Conservation (phyloP, 257 asterid genomes). For the Primulina huaijiensis region DNA sequence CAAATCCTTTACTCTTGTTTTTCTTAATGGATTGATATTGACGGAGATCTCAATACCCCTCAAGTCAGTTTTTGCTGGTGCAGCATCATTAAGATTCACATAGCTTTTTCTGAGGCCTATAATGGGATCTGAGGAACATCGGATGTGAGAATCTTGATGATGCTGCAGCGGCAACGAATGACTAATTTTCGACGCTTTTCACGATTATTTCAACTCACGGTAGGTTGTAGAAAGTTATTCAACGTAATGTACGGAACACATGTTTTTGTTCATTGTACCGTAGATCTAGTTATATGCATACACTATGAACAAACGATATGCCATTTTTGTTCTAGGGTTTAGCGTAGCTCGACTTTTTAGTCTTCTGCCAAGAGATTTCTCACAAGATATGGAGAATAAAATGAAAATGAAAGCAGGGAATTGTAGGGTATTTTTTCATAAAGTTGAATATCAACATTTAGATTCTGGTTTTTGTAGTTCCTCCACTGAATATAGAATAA, state of each 20-base stretch:
- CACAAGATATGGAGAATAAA: too few species aligned
- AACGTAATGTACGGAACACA: not conserved
- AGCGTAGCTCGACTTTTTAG: not conserved
- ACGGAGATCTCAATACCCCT: conserved; percentile 22
- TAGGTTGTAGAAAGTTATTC: too few species aligned
- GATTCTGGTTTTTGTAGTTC: not conserved
- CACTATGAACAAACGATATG: too few species aligned
- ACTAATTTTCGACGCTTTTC: conserved; percentile 16
- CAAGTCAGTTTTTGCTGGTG: conserved; percentile 52
- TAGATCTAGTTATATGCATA: not conserved
- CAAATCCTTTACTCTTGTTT: not conserved
- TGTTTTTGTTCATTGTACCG: not conserved
- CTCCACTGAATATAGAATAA: too few species aligned
- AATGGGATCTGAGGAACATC: conserved; percentile 5
- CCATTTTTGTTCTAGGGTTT: too few species aligned
- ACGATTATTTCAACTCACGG: not conserved
- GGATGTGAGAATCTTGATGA: conserved; percentile 69
- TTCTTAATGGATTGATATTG: not conserved
- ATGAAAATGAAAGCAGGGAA: too few species aligned
- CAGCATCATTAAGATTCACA: conserved; percentile 80
- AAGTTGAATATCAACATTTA: not conserved
- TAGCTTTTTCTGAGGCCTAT: conserved; percentile 29
- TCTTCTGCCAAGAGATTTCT: not conserved
- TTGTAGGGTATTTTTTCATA: too few species aligned
- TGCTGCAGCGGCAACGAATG: conserved; percentile 75